Evolutionary conservation across 78 protist genomes (phyloP), one percentile per base, ranked within the genome.

Genomic region (Andalucia godoyi): DNA sequence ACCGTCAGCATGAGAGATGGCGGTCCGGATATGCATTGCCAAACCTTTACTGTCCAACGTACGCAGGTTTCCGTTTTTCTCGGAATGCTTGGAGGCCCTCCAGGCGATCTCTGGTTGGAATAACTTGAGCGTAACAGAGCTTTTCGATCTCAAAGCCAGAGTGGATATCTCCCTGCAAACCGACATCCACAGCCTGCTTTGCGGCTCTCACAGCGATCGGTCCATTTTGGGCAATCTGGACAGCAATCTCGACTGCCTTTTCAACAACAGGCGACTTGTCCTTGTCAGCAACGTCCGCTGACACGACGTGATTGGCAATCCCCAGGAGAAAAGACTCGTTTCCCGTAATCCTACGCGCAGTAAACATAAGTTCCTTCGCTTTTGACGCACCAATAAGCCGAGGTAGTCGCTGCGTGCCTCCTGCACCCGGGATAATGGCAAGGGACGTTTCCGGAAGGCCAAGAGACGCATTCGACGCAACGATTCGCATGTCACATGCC

Each of bases 381-480:
- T 60, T 30, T 25, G 84, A 30, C 27, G 43, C 40, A 17, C 81
- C 77, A 51, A 90, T 57, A 18, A 72, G 58, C 27, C 88, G 49
- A 40, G 96, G 90, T 41, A 90, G 72, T 29, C 96, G 72, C 51
- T 85, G 89, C 38, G 96, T 90, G 45, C 96, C 96, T 34, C 93
- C 96, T 2, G 93, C 93, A 6, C 79, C 96, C 12, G 96, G 96
- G 29, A 91, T 79, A 25, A 91, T 80, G 34, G 92, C 96, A 15
- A 91, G 74, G 32, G 72, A 66, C 7, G 91, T 85, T 17, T 89
- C 92, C 23, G 85, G 87, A 13, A 89, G 38, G n/a, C 90, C 88
- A n/a, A 90, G 36, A 49, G 68, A 75, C 10, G 84, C 40, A 30
- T 41, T 10, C 33, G n/a, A 53, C 10, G 76, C 46, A 21, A 81